A percentile compares a stretch with the other conserved stretches of the same genome.
These are phyloP conservation scores for Pyronema domesticum DNA, from an alignment of 495 filamentous ascomycete species.

Conservation along the genomic window DNA sequence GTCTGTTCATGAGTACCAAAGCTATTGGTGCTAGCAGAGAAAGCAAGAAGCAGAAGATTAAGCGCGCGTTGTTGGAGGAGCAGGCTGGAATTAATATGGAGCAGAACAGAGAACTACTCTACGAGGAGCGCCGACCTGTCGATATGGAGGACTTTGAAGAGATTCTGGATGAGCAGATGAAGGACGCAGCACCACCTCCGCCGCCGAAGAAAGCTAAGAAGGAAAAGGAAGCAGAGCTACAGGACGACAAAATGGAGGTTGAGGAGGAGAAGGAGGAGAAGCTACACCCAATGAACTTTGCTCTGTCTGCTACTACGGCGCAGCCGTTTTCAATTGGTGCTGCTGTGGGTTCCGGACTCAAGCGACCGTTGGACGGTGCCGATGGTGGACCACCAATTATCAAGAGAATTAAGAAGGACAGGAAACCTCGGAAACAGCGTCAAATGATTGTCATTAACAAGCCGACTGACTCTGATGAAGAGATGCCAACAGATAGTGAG, in stretches of 20 bases:
- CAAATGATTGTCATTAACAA: conserved; percentile 10
- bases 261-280: conserved; percentile 1
- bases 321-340: neutral
- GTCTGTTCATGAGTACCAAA: conserved; percentile 53
- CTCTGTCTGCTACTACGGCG: neutral
- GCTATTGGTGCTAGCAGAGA: conserved; percentile 49
- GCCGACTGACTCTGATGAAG: neutral
- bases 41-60: conserved; percentile 47
- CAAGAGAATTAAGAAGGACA: conserved; percentile 40
- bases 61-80: conserved; percentile 39
- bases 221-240: conserved; percentile 20
- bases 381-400: conserved; percentile 62
- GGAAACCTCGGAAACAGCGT: conserved; percentile 11
- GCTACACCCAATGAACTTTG: too few relatives aligned
- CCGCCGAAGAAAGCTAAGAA: conserved; percentile 23
- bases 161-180: conserved; percentile 1
- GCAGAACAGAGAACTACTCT: conserved; percentile 30
- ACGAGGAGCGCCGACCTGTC: conserved; percentile 24
- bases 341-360: conserved; percentile 61
- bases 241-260: neutral
- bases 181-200: neutral
- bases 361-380: conserved; percentile 65
- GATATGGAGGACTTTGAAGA: conserved; percentile 4
- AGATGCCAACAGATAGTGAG: conserved; percentile 1
- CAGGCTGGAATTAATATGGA: conserved; percentile 39